Evolutionary conservation across 148 eudicot species (phyloP).

Genomic region (Hydrangea macrophylla): DNA sequence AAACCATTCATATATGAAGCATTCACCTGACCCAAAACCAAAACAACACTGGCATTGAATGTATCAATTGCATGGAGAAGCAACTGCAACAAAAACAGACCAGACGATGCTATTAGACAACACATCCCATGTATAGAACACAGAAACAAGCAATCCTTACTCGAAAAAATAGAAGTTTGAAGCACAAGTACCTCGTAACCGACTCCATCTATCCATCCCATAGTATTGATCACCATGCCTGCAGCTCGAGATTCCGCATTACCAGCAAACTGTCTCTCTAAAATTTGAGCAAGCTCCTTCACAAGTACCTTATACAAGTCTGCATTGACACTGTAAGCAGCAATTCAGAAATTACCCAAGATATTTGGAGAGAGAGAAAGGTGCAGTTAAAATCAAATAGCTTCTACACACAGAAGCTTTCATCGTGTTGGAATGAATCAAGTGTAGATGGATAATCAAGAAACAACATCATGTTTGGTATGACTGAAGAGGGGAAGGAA

Average conservation of each 20-base stretch:
- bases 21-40: constrained; percentile 92
- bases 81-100: constrained; percentile 48
- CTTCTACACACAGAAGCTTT: too few relatives aligned
- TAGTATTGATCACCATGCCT: constrained; percentile 97
- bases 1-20: constrained; percentile 3
- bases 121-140: constrained; percentile 4
- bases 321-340: constrained; percentile 57
- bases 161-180: neutral
- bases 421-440: too few relatives aligned
- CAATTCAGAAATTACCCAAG: constrained; percentile 13
- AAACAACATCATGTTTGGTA: too few relatives aligned
- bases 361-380: neutral
- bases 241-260: constrained; percentile 90
- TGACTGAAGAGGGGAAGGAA: too few relatives aligned
- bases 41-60: constrained; percentile 78
- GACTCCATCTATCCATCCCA: constrained; percentile 96
- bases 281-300: constrained; percentile 77
- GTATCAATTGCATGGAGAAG: constrained; percentile 90
- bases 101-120: neutral
- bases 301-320: constrained; percentile 79
- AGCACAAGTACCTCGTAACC: constrained; percentile 69
- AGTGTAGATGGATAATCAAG: too few relatives aligned
- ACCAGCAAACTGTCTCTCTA: constrained; percentile 81
- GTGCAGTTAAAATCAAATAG: too few relatives aligned
- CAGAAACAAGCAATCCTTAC: neutral